phyloP scores from a whole-genome alignment of 306 rosid species.

The Castanea crenata region DNA sequence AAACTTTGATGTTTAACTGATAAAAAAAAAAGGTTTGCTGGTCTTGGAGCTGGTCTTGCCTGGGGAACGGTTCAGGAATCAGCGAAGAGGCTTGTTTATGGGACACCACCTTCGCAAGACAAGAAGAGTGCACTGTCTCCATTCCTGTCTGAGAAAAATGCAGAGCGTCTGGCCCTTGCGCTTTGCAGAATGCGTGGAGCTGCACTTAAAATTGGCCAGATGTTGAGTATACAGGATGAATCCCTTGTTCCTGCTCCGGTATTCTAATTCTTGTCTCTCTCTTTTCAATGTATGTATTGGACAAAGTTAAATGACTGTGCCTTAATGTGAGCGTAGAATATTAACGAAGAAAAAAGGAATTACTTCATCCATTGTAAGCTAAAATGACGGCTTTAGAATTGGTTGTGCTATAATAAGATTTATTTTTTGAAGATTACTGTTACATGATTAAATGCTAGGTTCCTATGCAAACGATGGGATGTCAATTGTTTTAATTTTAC shows the following conservation, averaged over 20 bases:
- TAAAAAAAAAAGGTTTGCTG: conserved; percentile 60
- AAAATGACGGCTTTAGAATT: not conserved
- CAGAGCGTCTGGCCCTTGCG: conserved; percentile 85
- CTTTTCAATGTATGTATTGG: not conserved
- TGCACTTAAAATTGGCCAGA: conserved; percentile 91
- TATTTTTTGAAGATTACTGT: not conserved
- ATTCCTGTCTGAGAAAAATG: conserved; percentile 71
- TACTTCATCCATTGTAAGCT: too few species aligned
- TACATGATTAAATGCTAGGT: not conserved
- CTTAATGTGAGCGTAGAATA: too few species aligned
- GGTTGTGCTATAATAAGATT: not conserved
- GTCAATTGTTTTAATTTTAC: conserved; percentile 8
- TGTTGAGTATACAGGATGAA: conserved; percentile 95
- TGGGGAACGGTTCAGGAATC: conserved; percentile 98
- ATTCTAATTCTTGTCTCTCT: conserved; percentile 14
- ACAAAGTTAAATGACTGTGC: too few species aligned
- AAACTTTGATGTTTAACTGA: too few species aligned
- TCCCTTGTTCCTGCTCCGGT: conserved; percentile 95
- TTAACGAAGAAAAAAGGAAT: too few species aligned
- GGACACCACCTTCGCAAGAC: conserved; percentile 38
- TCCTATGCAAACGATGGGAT: not conserved
- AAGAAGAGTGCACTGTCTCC: conserved; percentile 60
- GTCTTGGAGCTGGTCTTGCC: conserved; percentile 89
- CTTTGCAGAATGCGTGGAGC: conserved; percentile 97
- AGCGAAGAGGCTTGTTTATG: conserved; percentile 77